Base-by-base conservation (phyloP, 768 basidiomycete genomes). In the Pleurotus tuber-regium region DNA sequence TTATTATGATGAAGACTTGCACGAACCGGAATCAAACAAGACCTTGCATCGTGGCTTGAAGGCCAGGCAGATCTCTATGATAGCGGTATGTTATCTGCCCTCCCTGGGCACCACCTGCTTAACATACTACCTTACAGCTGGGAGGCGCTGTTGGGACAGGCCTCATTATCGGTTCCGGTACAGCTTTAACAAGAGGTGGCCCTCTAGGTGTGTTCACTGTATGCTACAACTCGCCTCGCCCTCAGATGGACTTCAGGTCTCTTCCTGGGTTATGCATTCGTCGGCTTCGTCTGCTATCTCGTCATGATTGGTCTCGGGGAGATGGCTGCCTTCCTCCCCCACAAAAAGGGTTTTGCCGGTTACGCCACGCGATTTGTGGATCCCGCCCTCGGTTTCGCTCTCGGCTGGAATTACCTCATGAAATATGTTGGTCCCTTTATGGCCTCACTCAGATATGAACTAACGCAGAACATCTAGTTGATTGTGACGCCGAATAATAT, bases 401-500 rank as follows among this genome's bases (percentile, higher is more conserved):
- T 85, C 14, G 84, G 83, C 42, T 84, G 75, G 71, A 84, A 84
- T 61, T 83, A 85, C 60, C 66, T 84, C 36, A 61, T 77, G 53
- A 82, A 82, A 75, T 78, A 77, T 57, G 76, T 76, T 42, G 56
- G 75, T 61, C 11, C 5, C 21, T 3, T 42, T 46, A 24, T 26
- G 29, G 33, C 35, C 23, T 28, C 14, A 29, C 19, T 36, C 12
- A 29, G 7, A 12, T 31, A 19, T 35, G 39, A 3, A 43, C 25
- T 46, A 41, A 50, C 39, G n/a, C 33, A 57, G 23, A 57, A 51
- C 41, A 44, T 33, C 7, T 73, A 83, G 72, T 64, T 84, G 11
- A 77, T 86, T 47, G 82, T 83, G 26, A 84, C 84, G 9, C 80
- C 81, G 0, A 83, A 82, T 57, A 85, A 86, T 56, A 75, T 84